Evolutionary conservation across 768 basidiomycete species (phyloP), one percentile per base, ranked within the genome.

Genomic region (Hypsizygus marmoreus): DNA sequence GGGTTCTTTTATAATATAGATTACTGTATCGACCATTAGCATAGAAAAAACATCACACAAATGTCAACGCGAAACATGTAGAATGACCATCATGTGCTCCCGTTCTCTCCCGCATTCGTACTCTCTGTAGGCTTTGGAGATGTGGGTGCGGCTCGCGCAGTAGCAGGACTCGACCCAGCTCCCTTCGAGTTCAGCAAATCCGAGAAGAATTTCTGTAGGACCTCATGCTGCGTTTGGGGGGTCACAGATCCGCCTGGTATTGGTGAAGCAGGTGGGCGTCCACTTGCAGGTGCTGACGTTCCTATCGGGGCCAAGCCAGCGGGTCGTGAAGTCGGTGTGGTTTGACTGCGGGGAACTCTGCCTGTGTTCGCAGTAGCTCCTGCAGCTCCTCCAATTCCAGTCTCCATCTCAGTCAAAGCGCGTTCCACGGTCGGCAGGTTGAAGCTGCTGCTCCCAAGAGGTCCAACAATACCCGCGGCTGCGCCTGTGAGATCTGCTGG

Each of bases 361-460:
- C 48, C 43, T 2, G 37, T 54, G 24, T 60, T 63, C 13, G 64
- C 43, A 11, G 64, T 43, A 16, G 58, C 40, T 6, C 53, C 47
- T 23, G 66, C 43, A 25, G 56, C 62, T 8, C 65, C 59, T 16
- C 66, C 64, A 35, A 74, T 60, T 4, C 79, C 79, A 39, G 77
- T 76, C 57, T 95, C 92, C 92, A 97, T 93, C 45, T 94, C 91
- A 16, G 77, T 79, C 45, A 97, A 76, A 1, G 90, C 93, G 40
- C 83, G 83, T 64, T 94, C 93, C 28, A 97, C 95, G 45, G 75
- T 86, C 1, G 95, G 94, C 39, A 97, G 70, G 59, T 69, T 88
- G 69, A 95, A 86, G 47, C 85, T 89, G 55, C 85, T 88, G 62
- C 85, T 88, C 43, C 88, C 89, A 68, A 99, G 80, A 0, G 95